phyloP scores from a whole-genome alignment of 1,139 yeast genomes.

The Yarrowia galli region DNA sequence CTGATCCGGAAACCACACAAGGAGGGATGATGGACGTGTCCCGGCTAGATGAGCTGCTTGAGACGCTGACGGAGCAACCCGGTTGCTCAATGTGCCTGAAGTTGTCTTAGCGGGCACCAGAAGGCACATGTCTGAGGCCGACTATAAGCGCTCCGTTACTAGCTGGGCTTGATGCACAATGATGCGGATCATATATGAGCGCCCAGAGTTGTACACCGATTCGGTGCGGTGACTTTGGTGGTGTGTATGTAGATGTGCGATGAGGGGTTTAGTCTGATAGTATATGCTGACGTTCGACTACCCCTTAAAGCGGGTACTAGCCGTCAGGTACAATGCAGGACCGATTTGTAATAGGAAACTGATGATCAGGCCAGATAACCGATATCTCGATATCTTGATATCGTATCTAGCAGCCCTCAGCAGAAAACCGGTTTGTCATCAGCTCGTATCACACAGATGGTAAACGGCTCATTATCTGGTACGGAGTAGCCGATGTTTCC shows the following conservation, averaged over 20 bases:
- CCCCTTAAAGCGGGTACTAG: too few relatives aligned
- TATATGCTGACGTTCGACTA: too few relatives aligned
- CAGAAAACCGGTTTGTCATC: too few relatives aligned
- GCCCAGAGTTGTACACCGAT: not conserved
- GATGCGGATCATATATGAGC: not conserved
- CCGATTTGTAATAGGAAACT: too few relatives aligned
- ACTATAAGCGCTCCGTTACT: constrained; percentile 4
- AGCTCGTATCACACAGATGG: too few relatives aligned
- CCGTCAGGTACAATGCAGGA: too few relatives aligned
- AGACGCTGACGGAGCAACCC: constrained; percentile 15
- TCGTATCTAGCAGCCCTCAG: too few relatives aligned
- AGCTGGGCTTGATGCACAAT: not conserved
- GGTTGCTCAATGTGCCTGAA: not conserved
- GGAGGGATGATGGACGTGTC: constrained; percentile 8
- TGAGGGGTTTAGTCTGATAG: not conserved
- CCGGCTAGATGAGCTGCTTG: constrained; percentile 1
- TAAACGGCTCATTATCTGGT: too few relatives aligned
- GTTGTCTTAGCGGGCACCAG: not conserved
- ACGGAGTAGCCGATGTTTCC: too few relatives aligned
- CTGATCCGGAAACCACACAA: constrained; percentile 10
- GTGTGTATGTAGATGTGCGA: not conserved
- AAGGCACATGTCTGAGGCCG: constrained; percentile 18
- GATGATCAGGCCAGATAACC: too few relatives aligned
- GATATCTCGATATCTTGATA: too few relatives aligned
- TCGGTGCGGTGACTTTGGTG: not conserved